Evolutionary conservation across 495 filamentous ascomycete species (phyloP), one percentile per base, ranked within the genome.

Genomic region (Margaritispora aquatica): DNA sequence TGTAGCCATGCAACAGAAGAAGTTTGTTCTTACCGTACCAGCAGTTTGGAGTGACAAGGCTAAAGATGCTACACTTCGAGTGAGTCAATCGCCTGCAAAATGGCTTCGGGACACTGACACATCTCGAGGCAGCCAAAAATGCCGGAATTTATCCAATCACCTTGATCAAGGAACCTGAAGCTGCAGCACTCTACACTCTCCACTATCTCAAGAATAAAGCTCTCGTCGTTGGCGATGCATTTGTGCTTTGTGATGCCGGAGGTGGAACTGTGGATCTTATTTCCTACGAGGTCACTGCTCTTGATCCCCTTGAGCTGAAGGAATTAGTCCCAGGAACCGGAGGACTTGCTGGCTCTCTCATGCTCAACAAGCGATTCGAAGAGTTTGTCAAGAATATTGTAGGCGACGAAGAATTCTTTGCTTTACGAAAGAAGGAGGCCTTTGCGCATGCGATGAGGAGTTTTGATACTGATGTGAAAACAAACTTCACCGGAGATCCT

Each of bases 131-230:
- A 48, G 52, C 22, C 26, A 50, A 20, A 22, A 44, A 20, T 23
- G 31, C 47, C 2, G 24, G 47, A 19, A 26, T 50, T 17, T 24
- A 15, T 11, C 21, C 20, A 10, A 72, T 76, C 38, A 77, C 73
- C 72, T 76, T 61, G 74, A 73, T 26, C 24, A 29, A 27, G 11
- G 29, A 56, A 20, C 54, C 54, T 10, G 54, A 56, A 29, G 34
- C 54, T 1, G 77, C 77, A 4, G 77, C 76, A 26, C 65, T 77
- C 27, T 76, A 75, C 61, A 73, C 72, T 0, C 61, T 78, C 11
- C 38, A 44, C 15, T 44, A 44, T 17, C 38, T 44, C 38, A 44
- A 44, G 17, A 44, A 44, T n/a, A 44, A 44, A n/a, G 38, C 38
- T 20, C 27, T 34, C 11, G 15, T 55, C 17, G 53, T 63, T 10